phyloP scores from a whole-genome alignment of 2,329 filamentous ascomycete species.

The Fusarium sp. region DNA sequence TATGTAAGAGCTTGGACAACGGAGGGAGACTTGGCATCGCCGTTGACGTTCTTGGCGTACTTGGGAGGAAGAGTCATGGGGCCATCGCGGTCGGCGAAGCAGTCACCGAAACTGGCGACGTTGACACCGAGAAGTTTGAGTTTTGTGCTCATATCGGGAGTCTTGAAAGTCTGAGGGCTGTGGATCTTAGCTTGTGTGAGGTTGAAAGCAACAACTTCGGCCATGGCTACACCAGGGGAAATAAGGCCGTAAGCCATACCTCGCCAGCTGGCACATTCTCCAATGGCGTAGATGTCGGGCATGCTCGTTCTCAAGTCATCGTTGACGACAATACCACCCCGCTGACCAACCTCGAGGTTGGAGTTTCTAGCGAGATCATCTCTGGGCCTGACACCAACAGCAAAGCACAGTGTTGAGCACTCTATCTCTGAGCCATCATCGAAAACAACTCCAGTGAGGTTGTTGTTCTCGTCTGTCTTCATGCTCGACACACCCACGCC shows the following conservation, averaged over 20 bases:
- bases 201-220: constrained; percentile 91
- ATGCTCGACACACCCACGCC: constrained; percentile 81
- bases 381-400: constrained; percentile 85
- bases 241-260: constrained; percentile 90
- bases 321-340: constrained; percentile 80
- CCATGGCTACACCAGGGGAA: constrained; percentile 91
- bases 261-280: constrained; percentile 92
- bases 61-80: constrained; percentile 79
- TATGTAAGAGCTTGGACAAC: constrained; percentile 89
- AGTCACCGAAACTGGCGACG: constrained; percentile 93
- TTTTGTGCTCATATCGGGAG: constrained; percentile 91
- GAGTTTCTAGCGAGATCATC: constrained; percentile 80
- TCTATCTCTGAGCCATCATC: constrained; percentile 83
- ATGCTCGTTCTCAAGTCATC: constrained; percentile 77
- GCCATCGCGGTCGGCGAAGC: constrained; percentile 89
- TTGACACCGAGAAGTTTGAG: constrained; percentile 91
- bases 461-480: constrained; percentile 74
- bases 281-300: constrained; percentile 84
- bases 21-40: constrained; percentile 47
- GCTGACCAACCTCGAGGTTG: constrained; percentile 78
- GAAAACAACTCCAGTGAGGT: constrained; percentile 80
- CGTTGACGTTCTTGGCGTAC: constrained; percentile 54
- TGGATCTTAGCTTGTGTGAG: constrained; percentile 85
- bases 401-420: constrained; percentile 88
- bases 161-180: constrained; percentile 77